Conservation (phyloP, 805 yeast genomes). For the Zygosaccharomyces bailii region DNA sequence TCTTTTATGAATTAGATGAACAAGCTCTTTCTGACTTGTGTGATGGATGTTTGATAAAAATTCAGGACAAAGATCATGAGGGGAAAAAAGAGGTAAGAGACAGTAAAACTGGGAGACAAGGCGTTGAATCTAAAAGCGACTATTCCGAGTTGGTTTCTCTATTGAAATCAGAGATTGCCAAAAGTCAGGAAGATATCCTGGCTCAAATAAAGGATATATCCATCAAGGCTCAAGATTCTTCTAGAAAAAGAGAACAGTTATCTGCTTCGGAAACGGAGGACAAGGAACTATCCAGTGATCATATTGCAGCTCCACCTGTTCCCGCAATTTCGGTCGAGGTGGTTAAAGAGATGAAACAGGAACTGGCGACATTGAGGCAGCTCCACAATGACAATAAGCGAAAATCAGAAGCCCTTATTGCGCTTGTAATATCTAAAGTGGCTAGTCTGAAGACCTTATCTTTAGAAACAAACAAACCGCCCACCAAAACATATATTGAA, state of each 20-base stretch:
- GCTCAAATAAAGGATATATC: constrained; percentile 12
- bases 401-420: constrained; percentile 42
- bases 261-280: constrained; percentile 1
- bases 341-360: constrained; percentile 49
- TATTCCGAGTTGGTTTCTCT: constrained; percentile 11
- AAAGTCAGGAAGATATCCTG: constrained; percentile 16
- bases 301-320: not conserved
- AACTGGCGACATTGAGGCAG: constrained; percentile 57
- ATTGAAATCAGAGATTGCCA: constrained; percentile 17
- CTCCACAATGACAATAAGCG: constrained; percentile 46
- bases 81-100: not conserved
- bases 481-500: constrained; percentile 61
- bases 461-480: constrained; percentile 35
- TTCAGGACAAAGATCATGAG: constrained; percentile 2
- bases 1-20: constrained; percentile 81
- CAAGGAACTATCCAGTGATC: not conserved
- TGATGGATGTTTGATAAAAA: constrained; percentile 51
- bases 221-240: not conserved
- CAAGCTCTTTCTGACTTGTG: constrained; percentile 52
- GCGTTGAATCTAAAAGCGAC: constrained; percentile 3
- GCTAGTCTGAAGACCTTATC: constrained; percentile 50
- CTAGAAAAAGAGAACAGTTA: not conserved
- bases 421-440: constrained; percentile 44
- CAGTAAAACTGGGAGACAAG: not conserved
- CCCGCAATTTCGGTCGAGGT: not conserved